Percentiles rank a stretch among this genome's conserved stretches.
Conservation (phyloP, 1,139 yeast species). For the Yamadazyma conglobata region DNA sequence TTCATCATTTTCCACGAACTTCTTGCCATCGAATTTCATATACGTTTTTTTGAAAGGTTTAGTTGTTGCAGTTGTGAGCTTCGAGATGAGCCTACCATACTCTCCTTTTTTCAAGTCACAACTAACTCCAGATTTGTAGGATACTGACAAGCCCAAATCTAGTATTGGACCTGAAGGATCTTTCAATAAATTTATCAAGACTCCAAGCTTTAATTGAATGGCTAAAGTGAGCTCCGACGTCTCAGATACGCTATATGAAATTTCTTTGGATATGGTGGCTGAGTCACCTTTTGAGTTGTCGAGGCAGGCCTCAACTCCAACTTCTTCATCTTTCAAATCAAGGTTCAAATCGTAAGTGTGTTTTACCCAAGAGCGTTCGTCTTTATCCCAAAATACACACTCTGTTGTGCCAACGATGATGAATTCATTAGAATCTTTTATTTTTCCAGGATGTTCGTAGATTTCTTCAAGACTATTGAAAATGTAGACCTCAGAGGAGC, state of each 20-base stretch:
- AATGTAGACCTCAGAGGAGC: constrained; percentile 6
- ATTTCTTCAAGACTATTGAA: constrained; percentile 12
- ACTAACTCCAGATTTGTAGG: constrained; percentile 5
- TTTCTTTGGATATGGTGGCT: constrained; percentile 5
- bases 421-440: constrained; percentile 12
- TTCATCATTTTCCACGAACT: constrained; percentile 1
- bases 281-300: constrained; percentile 10
- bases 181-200: constrained; percentile 5
- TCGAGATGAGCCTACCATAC: constrained; percentile 14
- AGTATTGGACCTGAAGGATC: constrained; percentile 6
- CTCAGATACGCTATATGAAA: constrained; percentile 3
- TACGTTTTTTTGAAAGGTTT: constrained; percentile 6
- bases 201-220: constrained; percentile 1
- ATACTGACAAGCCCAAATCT: constrained; percentile 4
- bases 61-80: constrained; percentile 5
- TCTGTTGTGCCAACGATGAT: constrained; percentile 12
- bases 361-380: constrained; percentile 15
- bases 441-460: constrained; percentile 5
- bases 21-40: constrained; percentile 4
- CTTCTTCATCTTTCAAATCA: background rate
- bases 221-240: background rate
- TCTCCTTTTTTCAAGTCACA: constrained; percentile 18
- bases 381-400: constrained; percentile 17
- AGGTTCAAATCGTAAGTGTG: constrained; percentile 4
- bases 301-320: constrained; percentile 7